Base-by-base conservation (phyloP, 2,329 filamentous ascomycete genomes). In the Anthostomella pinea region DNA sequence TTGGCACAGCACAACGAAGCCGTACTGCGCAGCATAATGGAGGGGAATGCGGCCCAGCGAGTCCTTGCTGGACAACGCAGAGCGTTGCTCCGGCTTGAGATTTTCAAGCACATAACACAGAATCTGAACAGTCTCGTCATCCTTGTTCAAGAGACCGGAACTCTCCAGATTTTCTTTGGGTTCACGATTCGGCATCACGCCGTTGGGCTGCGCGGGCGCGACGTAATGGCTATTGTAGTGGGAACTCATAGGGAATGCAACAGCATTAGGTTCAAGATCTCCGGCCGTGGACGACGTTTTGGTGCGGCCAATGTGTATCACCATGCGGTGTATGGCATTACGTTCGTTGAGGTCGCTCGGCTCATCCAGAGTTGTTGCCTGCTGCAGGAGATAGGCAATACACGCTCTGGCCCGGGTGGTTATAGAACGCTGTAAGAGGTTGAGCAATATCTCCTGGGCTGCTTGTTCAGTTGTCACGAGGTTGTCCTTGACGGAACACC, bases 21-120 rank as follows among this genome's bases (percentile, higher is more conserved):
- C 93, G 57, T 94, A 95, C 59, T 97, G 89, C 0, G 93, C 91
- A 3, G 89, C 89, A 58, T 96, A 96, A 60, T 97, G 91, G 8
- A 97, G 72, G 2, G 91, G 89, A 10, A 91, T 75, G 4, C 91
- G 84, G 3, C 88, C 90, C 42, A 91, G 85, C 0, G 81, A 74
- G 63, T 97, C 91, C 41, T 75, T 80, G 9, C 77, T 76, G 32
- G 75, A 69, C 8, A 97, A 68, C 0, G 84, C 83, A 9, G 60
- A 48, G 8, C 83, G 78, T 50, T 97, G 91, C 8, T 75, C 67
- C 0, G 76, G 71, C 8, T 70, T 75, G 6, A 98, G 72, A 18
- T 73, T 70, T 30, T 89, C 81, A 4, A 98, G 70, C 3, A 83
- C 57, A 38, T 70, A 77, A 2, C 65, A 57, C 8, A 83, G 64